Evolutionary conservation across 2,329 filamentous ascomycete genomes (phyloP).

Genomic region (Thermothelomyces thermophilus): DNA sequence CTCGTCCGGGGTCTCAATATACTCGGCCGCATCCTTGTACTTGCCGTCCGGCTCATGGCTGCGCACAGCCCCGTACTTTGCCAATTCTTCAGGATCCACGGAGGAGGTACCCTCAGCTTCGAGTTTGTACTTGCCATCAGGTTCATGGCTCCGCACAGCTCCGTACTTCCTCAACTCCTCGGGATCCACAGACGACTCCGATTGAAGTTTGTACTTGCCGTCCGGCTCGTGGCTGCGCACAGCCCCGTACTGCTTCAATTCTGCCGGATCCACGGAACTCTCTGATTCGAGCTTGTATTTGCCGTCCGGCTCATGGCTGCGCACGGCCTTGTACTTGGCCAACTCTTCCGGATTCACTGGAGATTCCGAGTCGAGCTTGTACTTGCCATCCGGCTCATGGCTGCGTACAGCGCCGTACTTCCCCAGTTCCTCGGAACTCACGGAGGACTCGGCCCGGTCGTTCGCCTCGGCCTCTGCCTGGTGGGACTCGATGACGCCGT

Average conservation of each 20-base stretch:
- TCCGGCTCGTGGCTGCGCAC: constrained; percentile 13
- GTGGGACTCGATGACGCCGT: no score
- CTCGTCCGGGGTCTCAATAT: constrained; percentile 7
- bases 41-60: neutral
- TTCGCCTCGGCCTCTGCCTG: neutral
- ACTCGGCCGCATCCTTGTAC: constrained; percentile 1
- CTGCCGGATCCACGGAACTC: constrained; percentile 14
- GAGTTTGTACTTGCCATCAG: constrained; percentile 11
- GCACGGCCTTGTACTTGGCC: constrained; percentile 30
- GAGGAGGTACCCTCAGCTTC: neutral
- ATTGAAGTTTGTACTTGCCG: constrained; percentile 11
- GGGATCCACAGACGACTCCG: neutral
- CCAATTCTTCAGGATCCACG: neutral
- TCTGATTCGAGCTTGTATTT: constrained; percentile 20
- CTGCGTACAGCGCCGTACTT: constrained; percentile 28
- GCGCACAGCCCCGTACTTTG: neutral
- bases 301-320: constrained; percentile 5
- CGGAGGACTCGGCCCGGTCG: neutral
- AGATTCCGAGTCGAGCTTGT: neutral
- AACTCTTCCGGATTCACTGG: constrained; percentile 35
- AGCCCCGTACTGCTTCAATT: constrained; percentile 34
- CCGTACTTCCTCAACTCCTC: neutral
- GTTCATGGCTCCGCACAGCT: constrained; percentile 10
- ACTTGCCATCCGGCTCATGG: constrained; percentile 15
- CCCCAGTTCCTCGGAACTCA: constrained; percentile 30